Conservation (phyloP, 495 filamentous ascomycete genomes). For the Gamarada debralockiae region DNA sequence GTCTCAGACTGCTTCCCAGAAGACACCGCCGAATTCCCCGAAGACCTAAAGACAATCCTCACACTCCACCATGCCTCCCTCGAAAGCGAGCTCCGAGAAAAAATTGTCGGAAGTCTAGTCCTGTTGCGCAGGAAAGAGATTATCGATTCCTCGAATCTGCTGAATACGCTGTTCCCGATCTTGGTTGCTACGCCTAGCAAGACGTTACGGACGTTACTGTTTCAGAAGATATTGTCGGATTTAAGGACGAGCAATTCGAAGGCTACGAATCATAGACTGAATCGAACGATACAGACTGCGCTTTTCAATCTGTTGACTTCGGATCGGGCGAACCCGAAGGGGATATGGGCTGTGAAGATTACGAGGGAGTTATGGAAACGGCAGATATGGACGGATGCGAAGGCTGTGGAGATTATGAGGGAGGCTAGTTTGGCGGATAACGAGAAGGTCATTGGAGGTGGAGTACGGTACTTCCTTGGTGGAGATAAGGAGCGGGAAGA, state of each 20-base stretch:
- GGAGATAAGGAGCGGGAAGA: constrained; percentile 94
- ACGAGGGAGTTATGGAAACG: constrained; percentile 86
- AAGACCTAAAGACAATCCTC: constrained; percentile 77
- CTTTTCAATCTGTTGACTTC: constrained; percentile 86
- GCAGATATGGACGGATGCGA: constrained; percentile 83
- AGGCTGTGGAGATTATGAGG: constrained; percentile 92
- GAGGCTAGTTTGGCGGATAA: constrained; percentile 78
- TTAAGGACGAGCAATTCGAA: constrained; percentile 81
- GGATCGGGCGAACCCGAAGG: constrained; percentile 78
- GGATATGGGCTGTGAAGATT: constrained; percentile 90
- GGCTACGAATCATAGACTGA: constrained; percentile 83
- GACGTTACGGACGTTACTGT: constrained; percentile 75
- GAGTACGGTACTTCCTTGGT: constrained; percentile 91
- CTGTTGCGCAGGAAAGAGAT: constrained; percentile 87
- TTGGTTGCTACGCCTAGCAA: constrained; percentile 85
- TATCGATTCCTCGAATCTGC: constrained; percentile 73
- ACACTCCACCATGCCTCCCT: constrained; percentile 75
- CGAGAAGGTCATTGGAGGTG: constrained; percentile 83
- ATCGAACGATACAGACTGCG: constrained; percentile 86
- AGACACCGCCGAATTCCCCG: constrained; percentile 69
- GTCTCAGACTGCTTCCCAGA: constrained; percentile 90
- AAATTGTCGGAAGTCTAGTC: constrained; percentile 87
- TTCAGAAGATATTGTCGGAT: constrained; percentile 88
- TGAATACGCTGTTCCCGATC: constrained; percentile 90
- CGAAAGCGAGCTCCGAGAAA: constrained; percentile 80